phyloP scores from a whole-genome alignment of 306 rosid species.

The Gynostemma pentaphyllum region DNA sequence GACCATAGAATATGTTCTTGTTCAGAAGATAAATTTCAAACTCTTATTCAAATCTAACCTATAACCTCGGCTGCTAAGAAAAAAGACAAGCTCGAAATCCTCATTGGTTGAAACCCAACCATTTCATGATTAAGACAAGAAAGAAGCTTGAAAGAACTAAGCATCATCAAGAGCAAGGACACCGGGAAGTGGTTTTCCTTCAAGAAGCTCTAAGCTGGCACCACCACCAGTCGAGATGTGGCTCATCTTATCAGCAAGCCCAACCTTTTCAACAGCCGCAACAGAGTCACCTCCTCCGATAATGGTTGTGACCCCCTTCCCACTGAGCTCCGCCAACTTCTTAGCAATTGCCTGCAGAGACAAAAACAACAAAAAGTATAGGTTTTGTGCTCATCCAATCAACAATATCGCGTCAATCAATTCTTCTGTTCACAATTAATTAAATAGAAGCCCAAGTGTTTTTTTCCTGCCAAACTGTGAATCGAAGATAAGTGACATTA shows the following conservation, averaged over 20 bases:
- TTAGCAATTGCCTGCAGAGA: conserved; percentile 63
- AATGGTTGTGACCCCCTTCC: conserved; percentile 81
- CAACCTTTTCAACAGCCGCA: conserved; percentile 92
- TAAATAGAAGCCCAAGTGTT: too few relatives aligned
- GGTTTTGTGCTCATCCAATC: too few relatives aligned
- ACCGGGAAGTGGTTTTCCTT: conserved; percentile 89
- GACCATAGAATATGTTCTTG: too few relatives aligned
- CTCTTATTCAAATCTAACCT: conserved; percentile 7
- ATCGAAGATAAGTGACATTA: too few relatives aligned
- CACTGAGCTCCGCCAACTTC: conserved; percentile 85
- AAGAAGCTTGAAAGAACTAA: conserved; percentile 5
- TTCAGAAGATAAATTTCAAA: background rate
- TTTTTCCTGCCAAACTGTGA: too few relatives aligned
- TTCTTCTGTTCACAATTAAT: too few relatives aligned
- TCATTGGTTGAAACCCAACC: conserved; percentile 6
- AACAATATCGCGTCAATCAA: too few relatives aligned
- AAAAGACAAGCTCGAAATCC: background rate
- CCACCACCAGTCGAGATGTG: conserved; percentile 98
- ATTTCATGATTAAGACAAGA: background rate
- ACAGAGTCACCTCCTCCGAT: conserved; percentile 98
- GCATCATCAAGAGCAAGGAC: conserved; percentile 89
- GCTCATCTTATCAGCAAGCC: conserved; percentile 91
- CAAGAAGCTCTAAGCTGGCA: conserved; percentile 99
- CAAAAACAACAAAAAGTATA: too few relatives aligned
- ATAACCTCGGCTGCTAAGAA: conserved; percentile 1